Evolutionary conservation across 163 green algal species (phyloP).

Genomic region (Coccomyxa subellipsoidea): DNA sequence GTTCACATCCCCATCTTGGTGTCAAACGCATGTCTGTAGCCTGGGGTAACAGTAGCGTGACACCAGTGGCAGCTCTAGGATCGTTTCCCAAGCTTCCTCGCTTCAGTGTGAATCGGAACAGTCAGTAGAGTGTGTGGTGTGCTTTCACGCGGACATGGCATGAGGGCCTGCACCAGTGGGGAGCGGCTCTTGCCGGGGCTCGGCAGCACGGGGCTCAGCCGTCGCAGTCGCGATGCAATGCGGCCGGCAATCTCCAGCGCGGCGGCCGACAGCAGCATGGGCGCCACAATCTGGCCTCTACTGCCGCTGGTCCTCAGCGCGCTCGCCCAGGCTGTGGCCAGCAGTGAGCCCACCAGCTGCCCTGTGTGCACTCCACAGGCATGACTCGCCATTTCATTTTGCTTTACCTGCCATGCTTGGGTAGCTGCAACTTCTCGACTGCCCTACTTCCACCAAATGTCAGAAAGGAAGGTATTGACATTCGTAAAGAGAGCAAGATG

Average conservation of each 20-base stretch:
- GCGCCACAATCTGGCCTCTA: neutral
- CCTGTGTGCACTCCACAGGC: slow-evolving; percentile 21
- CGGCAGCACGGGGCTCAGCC: slow-evolving; percentile 3
- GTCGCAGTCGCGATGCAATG: neutral
- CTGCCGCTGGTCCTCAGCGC: neutral
- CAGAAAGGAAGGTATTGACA: neutral
- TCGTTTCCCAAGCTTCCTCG: no score
- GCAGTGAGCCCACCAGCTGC: slow-evolving; percentile 55
- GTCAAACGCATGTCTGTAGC: no score
- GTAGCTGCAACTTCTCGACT: no score
- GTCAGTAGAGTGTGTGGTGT: no score
- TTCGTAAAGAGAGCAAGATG: no score
- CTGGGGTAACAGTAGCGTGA: no score
- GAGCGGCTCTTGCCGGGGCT: neutral
- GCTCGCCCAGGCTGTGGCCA: slow-evolving; percentile 19
- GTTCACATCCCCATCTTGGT: no score
- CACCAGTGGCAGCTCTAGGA: no score
- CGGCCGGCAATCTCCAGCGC: slow-evolving; percentile 23
- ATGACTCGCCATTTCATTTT: neutral
- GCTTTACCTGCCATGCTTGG: neutral
- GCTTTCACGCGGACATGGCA: no score
- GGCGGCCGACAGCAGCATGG: slow-evolving; percentile 24
- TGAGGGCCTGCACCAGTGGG: neutral
- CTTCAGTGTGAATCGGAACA: no score
- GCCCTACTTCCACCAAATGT: neutral